Evolutionary conservation across 2,329 filamentous ascomycete genomes (phyloP).

Genomic region (Aureobasidium mangrovei): DNA sequence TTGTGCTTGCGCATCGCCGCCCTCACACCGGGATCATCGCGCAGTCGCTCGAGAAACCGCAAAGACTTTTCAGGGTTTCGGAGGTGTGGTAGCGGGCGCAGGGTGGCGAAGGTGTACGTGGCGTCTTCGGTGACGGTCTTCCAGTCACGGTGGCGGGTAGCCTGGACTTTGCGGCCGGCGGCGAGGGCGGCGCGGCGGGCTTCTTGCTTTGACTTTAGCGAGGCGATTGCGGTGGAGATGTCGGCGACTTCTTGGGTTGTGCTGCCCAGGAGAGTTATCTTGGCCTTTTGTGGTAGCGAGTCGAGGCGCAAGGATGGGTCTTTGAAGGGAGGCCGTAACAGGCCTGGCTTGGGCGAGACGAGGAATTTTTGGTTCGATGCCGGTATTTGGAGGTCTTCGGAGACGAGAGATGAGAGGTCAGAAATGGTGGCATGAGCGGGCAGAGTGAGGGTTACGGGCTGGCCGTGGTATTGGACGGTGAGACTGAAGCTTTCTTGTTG

Average conservation of each 20-base stretch:
- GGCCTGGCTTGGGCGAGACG: slow-evolving; percentile 54
- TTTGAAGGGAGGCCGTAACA: slow-evolving; percentile 57
- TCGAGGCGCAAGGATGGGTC: slow-evolving; percentile 45
- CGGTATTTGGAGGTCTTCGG: slow-evolving; percentile 50
- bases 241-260: slow-evolving; percentile 51
- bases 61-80: slow-evolving; percentile 64
- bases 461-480: slow-evolving; percentile 48
- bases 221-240: slow-evolving; percentile 42
- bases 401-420: slow-evolving; percentile 53
- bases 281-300: slow-evolving; percentile 43
- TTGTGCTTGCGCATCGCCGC: slow-evolving; percentile 74
- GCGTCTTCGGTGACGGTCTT: slow-evolving; percentile 48
- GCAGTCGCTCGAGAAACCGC: slow-evolving; percentile 64
- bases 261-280: slow-evolving; percentile 58
- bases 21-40: slow-evolving; percentile 76
- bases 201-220: slow-evolving; percentile 41
- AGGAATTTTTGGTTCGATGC: slow-evolving; percentile 57
- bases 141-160: slow-evolving; percentile 32
- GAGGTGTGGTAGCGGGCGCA: slow-evolving; percentile 68
- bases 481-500: slow-evolving; percentile 29
- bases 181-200: slow-evolving; percentile 31
- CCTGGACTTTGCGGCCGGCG: slow-evolving; percentile 30
- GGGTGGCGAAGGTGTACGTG: slow-evolving; percentile 70
- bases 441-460: slow-evolving; percentile 40
- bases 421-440: slow-evolving; percentile 41